Base-by-base conservation (phyloP, 139 green algal species). In the Chlorella ohadii region DNA sequence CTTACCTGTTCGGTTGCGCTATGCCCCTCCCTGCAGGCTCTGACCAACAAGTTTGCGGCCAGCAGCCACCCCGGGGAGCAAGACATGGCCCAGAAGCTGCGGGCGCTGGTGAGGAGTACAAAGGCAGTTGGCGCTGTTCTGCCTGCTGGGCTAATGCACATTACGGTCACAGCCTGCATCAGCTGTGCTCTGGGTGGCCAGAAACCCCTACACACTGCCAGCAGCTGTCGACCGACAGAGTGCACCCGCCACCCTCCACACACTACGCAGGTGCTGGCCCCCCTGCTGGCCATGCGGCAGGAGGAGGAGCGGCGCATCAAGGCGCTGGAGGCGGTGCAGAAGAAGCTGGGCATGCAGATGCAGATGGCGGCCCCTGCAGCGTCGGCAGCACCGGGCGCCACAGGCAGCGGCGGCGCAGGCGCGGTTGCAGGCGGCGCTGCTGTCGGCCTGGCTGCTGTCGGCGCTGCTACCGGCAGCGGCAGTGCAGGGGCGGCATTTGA, bases 291-390 rank as follows among this genome's bases (percentile, higher is more conserved):
- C 17, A 15, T 59, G 28, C n/a, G 51, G 66, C 66, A 82, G 31
- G 81, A 82, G 66, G 81, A 82, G 59, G 66, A 82, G 81, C 72
- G 72, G 25, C 38, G 59, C 6, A 12, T 27, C 38, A 85, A 72
- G 59, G 72, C 72, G 1, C 59, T 67, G 3, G 82, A 84, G 59
- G 66, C 66, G 7, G 77, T 87, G 72, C 76, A 87, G 72, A 65
- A 72, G 23, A 83, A 87, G 72, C 76, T 87, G 33, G 75, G 82
- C 0, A 47, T 81, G 81, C 34, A 68, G 65, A 20, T 70, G 5
- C 5, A 31, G 9, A 63, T 34, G 28, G 72, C 38, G 16, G 59
- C 25, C 3, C 31, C 61, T 22, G 36, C 61, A 31, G 76, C 63
- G 2, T 63, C 39, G 38, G 41, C 61, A 47, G 34, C 76, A 4